These are phyloP conservation scores for Lichtheimia ornata DNA, from an alignment of 371 early-diverging fungal genomes.

Conservation along the genomic window DNA sequence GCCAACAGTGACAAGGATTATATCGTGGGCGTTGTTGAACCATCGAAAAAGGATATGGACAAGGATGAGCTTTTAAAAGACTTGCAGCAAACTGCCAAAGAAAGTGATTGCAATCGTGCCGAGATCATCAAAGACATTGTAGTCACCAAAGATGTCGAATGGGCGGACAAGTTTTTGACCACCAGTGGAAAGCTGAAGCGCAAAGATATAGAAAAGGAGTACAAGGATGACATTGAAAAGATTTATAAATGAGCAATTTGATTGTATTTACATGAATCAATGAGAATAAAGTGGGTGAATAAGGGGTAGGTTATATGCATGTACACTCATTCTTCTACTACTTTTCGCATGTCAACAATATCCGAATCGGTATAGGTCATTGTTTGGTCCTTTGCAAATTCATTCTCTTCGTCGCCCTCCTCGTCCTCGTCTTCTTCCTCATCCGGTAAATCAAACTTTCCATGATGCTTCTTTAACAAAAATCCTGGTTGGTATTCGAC, in stretches of 20 bases:
- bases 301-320: background rate
- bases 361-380: background rate
- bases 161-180: constrained; percentile 55
- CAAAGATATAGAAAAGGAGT: constrained; percentile 49
- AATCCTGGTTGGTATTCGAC: constrained; percentile 2
- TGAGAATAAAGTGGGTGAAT: no score
- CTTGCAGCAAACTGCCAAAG: constrained; percentile 46
- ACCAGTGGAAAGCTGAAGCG: constrained; percentile 64
- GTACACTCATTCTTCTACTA: background rate
- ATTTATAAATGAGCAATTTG: constrained; percentile 31
- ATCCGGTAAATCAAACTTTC: background rate
- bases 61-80: constrained; percentile 46
- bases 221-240: constrained; percentile 51
- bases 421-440: background rate
- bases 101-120: constrained; percentile 45
- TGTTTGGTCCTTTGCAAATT: background rate
- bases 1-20: constrained; percentile 70
- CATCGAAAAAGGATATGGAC: constrained; percentile 39
- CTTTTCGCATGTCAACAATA: background rate
- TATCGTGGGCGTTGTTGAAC: constrained; percentile 72
- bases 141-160: constrained; percentile 45
- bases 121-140: constrained; percentile 54
- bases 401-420: background rate
- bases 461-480: background rate
- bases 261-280: background rate